Percentiles rank a stretch among this genome's conserved stretches.
Evolutionary conservation across 2,329 filamentous ascomycete species (phyloP).

Genomic region (Epichloe gansuensis): DNA sequence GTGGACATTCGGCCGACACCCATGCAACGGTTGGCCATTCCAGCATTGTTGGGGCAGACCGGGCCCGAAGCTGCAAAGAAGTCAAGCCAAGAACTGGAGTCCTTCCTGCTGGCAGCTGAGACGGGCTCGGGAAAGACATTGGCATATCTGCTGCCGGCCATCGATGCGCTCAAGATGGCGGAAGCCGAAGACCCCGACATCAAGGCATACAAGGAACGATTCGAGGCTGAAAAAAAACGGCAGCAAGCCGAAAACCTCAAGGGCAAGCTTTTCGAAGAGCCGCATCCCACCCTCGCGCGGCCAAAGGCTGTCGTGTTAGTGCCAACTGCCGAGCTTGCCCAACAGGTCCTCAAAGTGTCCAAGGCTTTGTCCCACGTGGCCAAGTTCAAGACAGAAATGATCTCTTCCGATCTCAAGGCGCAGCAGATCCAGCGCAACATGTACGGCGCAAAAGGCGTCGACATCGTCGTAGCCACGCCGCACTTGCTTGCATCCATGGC

Average conservation of each 20-base stretch:
- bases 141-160: conserved; percentile 73
- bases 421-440: conserved; percentile 74
- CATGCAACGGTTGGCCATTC: conserved; percentile 80
- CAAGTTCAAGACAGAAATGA: conserved; percentile 74
- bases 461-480: conserved; percentile 77
- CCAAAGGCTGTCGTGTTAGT: conserved; percentile 79
- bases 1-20: conserved; percentile 71
- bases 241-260: conserved; percentile 41
- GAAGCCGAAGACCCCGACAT: conserved; percentile 49
- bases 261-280: conserved; percentile 53
- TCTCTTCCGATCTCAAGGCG: conserved; percentile 65
- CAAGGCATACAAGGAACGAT: conserved; percentile 42
- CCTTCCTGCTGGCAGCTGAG: conserved; percentile 80
- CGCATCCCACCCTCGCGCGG: conserved; percentile 61
- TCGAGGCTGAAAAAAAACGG: conserved; percentile 42
- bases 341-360: conserved; percentile 69
- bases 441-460: conserved; percentile 69
- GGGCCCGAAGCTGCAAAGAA: conserved; percentile 13
- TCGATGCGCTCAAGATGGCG: conserved; percentile 73
- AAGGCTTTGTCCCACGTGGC: conserved; percentile 73
- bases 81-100: conserved; percentile 27
- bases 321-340: conserved; percentile 82
- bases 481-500: conserved; percentile 82
- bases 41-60: conserved; percentile 54
- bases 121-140: conserved; percentile 96